These are phyloP conservation scores for Aotearoamyces nothofagi DNA, from an alignment of 2,329 filamentous ascomycete genomes.

Conservation along the genomic window DNA sequence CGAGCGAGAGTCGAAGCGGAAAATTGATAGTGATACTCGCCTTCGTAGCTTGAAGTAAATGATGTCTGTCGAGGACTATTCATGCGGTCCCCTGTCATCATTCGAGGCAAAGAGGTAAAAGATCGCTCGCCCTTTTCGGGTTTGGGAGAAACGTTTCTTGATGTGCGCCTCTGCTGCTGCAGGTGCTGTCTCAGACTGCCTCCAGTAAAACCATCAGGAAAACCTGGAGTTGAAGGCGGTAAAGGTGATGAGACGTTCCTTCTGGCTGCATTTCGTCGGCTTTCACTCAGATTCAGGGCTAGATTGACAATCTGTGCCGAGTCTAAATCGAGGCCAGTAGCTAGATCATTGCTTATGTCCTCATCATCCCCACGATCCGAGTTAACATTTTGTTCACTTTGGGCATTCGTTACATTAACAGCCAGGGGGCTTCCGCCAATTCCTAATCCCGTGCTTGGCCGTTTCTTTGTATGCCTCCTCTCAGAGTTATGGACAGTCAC, in stretches of 20 bases:
- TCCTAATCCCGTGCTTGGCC: constrained; percentile 10
- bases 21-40: constrained; percentile 46
- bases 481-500: constrained; percentile 7
- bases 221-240: constrained; percentile 21
- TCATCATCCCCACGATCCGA: neutral
- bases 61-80: constrained; percentile 30
- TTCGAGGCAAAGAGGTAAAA: constrained; percentile 21
- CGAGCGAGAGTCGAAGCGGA: constrained; percentile 69
- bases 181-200: constrained; percentile 52
- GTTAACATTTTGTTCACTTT: neutral
- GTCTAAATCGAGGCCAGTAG: constrained; percentile 49
- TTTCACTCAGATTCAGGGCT: constrained; percentile 78
- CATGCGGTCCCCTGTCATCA: constrained; percentile 24
- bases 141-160: constrained; percentile 44
- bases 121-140: constrained; percentile 24
- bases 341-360: neutral
- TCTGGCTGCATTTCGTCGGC: constrained; percentile 47
- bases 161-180: constrained; percentile 53
- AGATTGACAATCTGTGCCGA: constrained; percentile 85
- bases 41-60: constrained; percentile 28
- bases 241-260: constrained; percentile 34
- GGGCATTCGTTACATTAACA: constrained; percentile 9
- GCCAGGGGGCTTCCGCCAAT: constrained; percentile 14
- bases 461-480: constrained; percentile 11
- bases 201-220: constrained; percentile 33